phyloP scores from a whole-genome alignment of 1,284 basidiomycete species.

The Thecaphora thlaspeos region DNA sequence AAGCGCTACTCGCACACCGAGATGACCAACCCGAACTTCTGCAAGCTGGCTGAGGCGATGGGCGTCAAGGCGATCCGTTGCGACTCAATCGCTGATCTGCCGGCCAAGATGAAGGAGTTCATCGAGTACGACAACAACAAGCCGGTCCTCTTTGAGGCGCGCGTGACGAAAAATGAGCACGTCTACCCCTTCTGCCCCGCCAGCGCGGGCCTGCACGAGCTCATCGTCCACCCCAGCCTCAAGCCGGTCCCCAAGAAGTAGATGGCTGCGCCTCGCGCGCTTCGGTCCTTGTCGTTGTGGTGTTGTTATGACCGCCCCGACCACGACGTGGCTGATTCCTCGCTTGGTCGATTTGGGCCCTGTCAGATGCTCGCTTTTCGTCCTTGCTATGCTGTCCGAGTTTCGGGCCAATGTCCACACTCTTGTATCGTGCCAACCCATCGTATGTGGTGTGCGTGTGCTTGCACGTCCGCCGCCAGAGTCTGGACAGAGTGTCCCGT shows the following conservation, averaged over 20 bases:
- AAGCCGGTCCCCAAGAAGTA: slow-evolving; percentile 28
- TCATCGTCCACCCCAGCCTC: slow-evolving; percentile 40
- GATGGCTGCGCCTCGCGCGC: neutral
- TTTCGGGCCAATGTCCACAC: too few species aligned
- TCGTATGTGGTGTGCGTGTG: too few species aligned
- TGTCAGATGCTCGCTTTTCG: too few species aligned
- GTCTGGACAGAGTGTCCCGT: too few species aligned
- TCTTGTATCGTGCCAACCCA: too few species aligned
- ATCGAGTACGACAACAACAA: slow-evolving; percentile 84
- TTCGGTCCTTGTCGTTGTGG: too few species aligned
- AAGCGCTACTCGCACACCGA: slow-evolving; percentile 87
- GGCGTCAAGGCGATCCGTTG: slow-evolving; percentile 85
- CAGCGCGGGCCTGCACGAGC: slow-evolving; percentile 87
- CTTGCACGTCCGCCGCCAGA: too few species aligned
- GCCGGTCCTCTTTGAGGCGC: slow-evolving; percentile 86
- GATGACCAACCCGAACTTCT: slow-evolving; percentile 94
- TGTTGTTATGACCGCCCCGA: too few species aligned
- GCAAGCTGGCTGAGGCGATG: slow-evolving; percentile 84
- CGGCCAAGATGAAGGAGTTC: slow-evolving; percentile 96
- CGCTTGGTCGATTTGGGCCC: too few species aligned
- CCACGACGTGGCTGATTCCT: too few species aligned
- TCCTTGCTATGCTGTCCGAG: too few species aligned
- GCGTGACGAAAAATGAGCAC: slow-evolving; percentile 83
- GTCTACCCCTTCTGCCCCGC: slow-evolving; percentile 93
- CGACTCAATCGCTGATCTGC: slow-evolving; percentile 71